Conservation (phyloP, 495 filamentous ascomycete genomes). For the Penicillium flavigenum region DNA sequence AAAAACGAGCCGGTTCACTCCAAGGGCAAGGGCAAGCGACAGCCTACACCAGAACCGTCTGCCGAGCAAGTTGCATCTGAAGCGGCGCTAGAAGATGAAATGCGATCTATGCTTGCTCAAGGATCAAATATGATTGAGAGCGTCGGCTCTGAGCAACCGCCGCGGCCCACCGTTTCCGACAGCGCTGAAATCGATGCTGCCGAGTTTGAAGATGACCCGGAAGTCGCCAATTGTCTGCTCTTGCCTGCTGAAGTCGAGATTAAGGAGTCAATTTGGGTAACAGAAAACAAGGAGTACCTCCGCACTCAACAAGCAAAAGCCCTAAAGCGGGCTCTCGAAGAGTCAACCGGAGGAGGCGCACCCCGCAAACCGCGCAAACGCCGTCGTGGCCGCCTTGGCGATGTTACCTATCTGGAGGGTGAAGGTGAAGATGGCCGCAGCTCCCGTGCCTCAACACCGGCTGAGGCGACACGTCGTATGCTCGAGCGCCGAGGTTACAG, state of each 20-base stretch:
- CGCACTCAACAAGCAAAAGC: conserved; percentile 76
- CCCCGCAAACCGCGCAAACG: conserved; percentile 50
- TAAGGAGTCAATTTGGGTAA: conserved; percentile 91
- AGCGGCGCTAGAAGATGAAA: conserved; percentile 46
- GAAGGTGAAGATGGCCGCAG: conserved; percentile 40
- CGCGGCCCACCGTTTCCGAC: conserved; percentile 32
- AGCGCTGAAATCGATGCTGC: conserved; percentile 61
- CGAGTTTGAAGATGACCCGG: conserved; percentile 78
- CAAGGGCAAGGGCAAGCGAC: conserved; percentile 37
- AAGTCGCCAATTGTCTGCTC: conserved; percentile 77
- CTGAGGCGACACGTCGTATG: conserved; percentile 73
- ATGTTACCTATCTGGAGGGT: conserved; percentile 50
- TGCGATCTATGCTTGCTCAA: conserved; percentile 39
- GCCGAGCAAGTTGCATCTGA: conserved; percentile 45
- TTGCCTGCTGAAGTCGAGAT: conserved; percentile 64
- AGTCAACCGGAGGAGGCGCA: conserved; percentile 46
- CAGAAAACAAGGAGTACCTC: conserved; percentile 87
- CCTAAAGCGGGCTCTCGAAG: conserved; percentile 60
- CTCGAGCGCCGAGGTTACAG: conserved; percentile 69
- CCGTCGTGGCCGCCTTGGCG: conserved; percentile 49
- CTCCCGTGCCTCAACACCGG: conserved; percentile 52
- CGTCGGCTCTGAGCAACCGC: conserved; percentile 21
- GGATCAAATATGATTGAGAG: conserved; percentile 43
- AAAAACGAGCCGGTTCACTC: conserved; percentile 19
- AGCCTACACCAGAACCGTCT: conserved; percentile 32